Percentiles rank a stretch among this genome's conserved stretches.
Evolutionary conservation across 345 rosid genomes (phyloP).

Genomic region (Tarenaya hassleriana): DNA sequence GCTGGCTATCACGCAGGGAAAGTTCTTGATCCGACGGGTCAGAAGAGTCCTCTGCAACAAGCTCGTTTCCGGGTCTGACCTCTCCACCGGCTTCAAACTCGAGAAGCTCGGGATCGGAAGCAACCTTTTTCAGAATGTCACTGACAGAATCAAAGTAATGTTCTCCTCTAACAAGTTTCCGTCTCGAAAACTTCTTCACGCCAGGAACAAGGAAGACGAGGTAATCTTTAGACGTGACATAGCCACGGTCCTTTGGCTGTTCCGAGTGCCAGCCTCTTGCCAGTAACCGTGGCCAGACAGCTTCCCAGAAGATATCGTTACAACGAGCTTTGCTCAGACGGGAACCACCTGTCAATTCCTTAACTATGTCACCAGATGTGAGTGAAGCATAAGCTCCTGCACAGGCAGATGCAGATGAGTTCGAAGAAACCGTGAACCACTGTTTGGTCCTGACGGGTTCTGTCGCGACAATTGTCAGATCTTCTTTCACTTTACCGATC

Average conservation of each 20-base stretch:
- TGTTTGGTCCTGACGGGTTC: conserved; percentile 36
- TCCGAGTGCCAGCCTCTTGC: conserved; percentile 83
- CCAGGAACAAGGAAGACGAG: conserved; percentile 69
- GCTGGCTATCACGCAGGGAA: conserved; percentile 25
- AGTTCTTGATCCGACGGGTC: conserved; percentile 41
- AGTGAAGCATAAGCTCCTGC: conserved; percentile 47
- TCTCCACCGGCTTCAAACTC: conserved; percentile 60
- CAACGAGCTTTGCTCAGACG: conserved; percentile 71
- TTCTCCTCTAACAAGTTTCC: conserved; percentile 56
- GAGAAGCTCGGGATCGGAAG: conserved; percentile 56
- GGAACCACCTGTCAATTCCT: conserved; percentile 44
- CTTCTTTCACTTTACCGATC: conserved; percentile 62
- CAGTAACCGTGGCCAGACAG: conserved; percentile 76
- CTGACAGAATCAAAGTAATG: conserved; percentile 68
- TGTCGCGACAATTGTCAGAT: conserved; percentile 48
- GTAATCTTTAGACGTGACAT: conserved; percentile 34
- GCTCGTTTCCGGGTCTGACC: conserved; percentile 24
- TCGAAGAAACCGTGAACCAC: conserved; percentile 34
- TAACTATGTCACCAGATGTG: conserved; percentile 46
- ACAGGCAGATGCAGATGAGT: conserved; percentile 21
- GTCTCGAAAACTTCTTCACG: conserved; percentile 56
- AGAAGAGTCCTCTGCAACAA: conserved; percentile 29
- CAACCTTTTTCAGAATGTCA: conserved; percentile 61
- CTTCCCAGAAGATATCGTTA: conserved; percentile 75
- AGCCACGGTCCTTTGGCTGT: conserved; percentile 44